Percentiles rank a stretch among this genome's conserved stretches.
phyloP scores from a whole-genome alignment of 1,284 basidiomycete genomes.

The Ustilago hordei region DNA sequence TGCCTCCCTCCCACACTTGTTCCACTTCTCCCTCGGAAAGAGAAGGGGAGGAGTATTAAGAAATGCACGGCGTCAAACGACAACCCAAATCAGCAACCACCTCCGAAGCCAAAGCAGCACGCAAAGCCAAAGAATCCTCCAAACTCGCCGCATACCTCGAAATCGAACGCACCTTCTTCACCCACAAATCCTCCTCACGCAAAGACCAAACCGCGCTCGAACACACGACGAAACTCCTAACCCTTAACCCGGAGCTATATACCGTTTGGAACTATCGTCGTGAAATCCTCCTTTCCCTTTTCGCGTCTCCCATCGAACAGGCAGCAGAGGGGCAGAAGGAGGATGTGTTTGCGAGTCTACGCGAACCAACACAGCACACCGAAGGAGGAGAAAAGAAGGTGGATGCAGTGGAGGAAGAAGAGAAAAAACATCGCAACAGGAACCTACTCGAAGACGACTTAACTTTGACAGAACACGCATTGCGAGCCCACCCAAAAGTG shows the following conservation, averaged over 20 bases:
- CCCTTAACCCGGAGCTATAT: constrained; percentile 67
- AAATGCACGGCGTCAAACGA: constrained; percentile 55
- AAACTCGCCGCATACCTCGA: constrained; percentile 53
- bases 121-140: constrained; percentile 58
- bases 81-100: constrained; percentile 28
- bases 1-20: too few relatives aligned
- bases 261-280: constrained; percentile 68
- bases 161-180: constrained; percentile 51
- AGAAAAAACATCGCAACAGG: constrained; percentile 6
- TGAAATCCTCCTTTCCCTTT: constrained; percentile 51
- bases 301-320: constrained; percentile 6
- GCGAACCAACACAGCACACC: not conserved
- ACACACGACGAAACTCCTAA: constrained; percentile 57
- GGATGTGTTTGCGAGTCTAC: constrained; percentile 52
- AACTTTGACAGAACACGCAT: constrained; percentile 60
- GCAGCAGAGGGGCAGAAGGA: not conserved
- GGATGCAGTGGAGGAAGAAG: not conserved
- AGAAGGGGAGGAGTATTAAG: not conserved
- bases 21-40: not conserved
- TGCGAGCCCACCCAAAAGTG: constrained; percentile 66
- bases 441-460: constrained; percentile 58
- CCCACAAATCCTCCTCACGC: constrained; percentile 19
- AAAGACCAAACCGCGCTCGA: constrained; percentile 47
- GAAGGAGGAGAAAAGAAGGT: not conserved
- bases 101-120: constrained; percentile 42